Evolutionary conservation across 306 rosid species (phyloP), one percentile per base, ranked within the genome.

Genomic region (Herpetospermum pedunculosum): DNA sequence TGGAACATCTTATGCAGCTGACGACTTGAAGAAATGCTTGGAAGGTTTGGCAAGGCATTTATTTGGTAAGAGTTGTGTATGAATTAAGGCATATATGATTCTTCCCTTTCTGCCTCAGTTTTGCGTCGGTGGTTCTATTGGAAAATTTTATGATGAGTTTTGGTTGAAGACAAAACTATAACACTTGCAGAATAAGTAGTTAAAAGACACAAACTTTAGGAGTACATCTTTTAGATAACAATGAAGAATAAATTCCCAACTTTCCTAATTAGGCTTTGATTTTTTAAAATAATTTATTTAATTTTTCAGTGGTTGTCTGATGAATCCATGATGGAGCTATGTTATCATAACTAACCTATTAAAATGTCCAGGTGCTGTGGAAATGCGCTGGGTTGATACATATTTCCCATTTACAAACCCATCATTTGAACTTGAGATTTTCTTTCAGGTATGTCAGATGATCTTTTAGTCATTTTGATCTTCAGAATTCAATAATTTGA

Each of bases 351-450:
- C 71, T 53, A 52, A 37, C 74, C n/a, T 76, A 34, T 54, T 75
- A 16, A 76, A 76, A 35, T 63, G 82, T 77, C 75, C 86, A 95
- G 99, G 99, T 81, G 82, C 84, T 57, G 97, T 95, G 77, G 96
- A 95, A 78, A 91, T 91, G 96, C 99, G 96, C 43, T 95, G 99
- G 99, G 87, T 95, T 70, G 97, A 95, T 83, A 87, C 99, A 46
- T 95, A 91, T 81, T 91, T 91, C 76, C 97, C 99, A 37, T 95
- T 95, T 81, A 95, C 99, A 57, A 77, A 87, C 80, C 99, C 99
- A 30, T 95, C 97, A 32, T 91, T 89, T 82, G 99, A 95, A 80
- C 99, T 95, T 64, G 96, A 95, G 85, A 91, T 95, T 63, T 91
- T 86, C 81, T 95, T 95, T 79, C 77, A 91, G 92, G 99, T 89